Evolutionary conservation across 139 green algal genomes (phyloP).

Genomic region (Chlamydomonas schloesseri): DNA sequence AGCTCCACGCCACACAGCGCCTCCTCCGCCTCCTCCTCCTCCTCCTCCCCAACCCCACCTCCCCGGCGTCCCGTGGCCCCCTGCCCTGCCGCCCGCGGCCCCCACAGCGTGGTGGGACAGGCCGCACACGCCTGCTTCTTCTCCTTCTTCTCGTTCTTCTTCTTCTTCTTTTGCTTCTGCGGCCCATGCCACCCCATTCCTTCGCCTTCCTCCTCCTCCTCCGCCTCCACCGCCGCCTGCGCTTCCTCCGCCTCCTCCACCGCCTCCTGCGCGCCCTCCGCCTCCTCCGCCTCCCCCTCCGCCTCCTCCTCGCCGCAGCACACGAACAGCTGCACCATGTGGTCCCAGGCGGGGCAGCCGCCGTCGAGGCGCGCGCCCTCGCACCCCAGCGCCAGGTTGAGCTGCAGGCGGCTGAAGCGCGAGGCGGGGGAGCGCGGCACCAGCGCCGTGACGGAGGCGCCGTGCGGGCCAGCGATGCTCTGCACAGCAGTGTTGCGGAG

Average conservation of each 20-base stretch:
- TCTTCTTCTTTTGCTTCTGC: too few relatives aligned
- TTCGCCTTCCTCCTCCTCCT: too few relatives aligned
- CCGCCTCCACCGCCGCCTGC: too few relatives aligned
- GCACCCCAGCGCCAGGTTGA: constrained; percentile 37
- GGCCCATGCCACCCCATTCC: too few relatives aligned
- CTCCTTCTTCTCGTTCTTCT: too few relatives aligned
- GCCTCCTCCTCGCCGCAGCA: constrained; percentile 47
- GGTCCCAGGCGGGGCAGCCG: constrained; percentile 69
- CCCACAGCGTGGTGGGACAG: constrained; percentile 56
- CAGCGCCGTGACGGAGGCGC: neutral
- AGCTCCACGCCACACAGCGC: constrained; percentile 63
- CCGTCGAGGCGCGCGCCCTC: constrained; percentile 26
- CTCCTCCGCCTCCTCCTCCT: neutral
- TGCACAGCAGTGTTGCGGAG: neutral
- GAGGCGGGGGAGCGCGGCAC: neutral
- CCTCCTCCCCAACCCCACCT: neutral
- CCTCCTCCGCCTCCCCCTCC: too few relatives aligned
- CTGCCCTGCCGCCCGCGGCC: neutral
- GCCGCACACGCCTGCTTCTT: constrained; percentile 40
- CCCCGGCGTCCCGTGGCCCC: neutral
- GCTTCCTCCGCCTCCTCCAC: too few relatives aligned
- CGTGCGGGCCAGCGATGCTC: constrained; percentile 15
- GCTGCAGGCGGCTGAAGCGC: constrained; percentile 11
- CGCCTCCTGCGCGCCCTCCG: too few relatives aligned
- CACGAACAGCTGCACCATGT: constrained; percentile 68